Evolutionary conservation across 73 alveolate genomes (phyloP), one percentile per base, ranked within the genome.

Genomic region (Paramecium primaurelia): DNA sequence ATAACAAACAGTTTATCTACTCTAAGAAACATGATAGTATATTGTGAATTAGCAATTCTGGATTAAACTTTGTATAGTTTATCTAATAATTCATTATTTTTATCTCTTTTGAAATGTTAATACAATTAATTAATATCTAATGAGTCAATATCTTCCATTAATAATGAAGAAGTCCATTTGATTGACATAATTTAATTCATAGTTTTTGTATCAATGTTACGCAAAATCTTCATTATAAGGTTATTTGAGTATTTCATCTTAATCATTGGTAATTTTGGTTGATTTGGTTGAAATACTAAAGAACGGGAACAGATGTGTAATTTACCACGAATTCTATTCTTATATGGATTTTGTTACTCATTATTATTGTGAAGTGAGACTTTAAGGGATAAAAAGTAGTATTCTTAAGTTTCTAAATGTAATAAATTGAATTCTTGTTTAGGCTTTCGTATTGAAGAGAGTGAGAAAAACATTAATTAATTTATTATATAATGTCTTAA

Each of bases 291-390:
- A 73, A 93, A 93, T 10, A 93, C 93, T 18, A 93, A 9, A 38
- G 95, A 93, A 8, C 96, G 44, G 36, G 95, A 71, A 64, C 96
- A 91, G 20, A 93, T 69, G 60, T 93, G 96, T 34, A 93, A 92
- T 45, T 92, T 92, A 37, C 96, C 96, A 26, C 77, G 58, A 28
- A 71, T 71, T 58, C 94, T 73, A 73, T 22, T 6, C 12, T 11
- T 73, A 38, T 36, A 34, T 25, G 47, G 20, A 9, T 2, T 20
- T 30, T 1, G 30, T 87, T 60, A 87, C 93, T 87, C 93, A 49
- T 87, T 59, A 3, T 73, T 60, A 40, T 87, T 87, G 12, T 64
- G 60, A 16, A 87, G 71, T 26, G 93, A 87, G 14, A 87, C 93
- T 40, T 77, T 77, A 8, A 87, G 71, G 18, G 88, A 60, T 20